These are phyloP conservation scores for Aspergillus unguis DNA, from an alignment of 2,329 filamentous ascomycete genomes.

Conservation along the genomic window DNA sequence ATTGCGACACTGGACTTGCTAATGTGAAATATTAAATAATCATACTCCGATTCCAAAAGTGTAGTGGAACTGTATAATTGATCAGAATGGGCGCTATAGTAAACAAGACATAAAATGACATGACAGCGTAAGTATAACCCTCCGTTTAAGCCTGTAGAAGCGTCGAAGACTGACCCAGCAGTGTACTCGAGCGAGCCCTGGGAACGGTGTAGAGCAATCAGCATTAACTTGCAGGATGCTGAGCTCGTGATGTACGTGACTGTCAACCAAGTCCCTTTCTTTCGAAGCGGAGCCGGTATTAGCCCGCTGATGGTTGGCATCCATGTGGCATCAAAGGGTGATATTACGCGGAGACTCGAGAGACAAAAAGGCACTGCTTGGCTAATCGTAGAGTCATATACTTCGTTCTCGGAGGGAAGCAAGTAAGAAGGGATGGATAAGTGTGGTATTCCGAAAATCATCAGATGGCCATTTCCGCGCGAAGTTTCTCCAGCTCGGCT, in stretches of 20 bases:
- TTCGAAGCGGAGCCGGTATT: too few species aligned
- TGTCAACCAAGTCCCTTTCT: neutral
- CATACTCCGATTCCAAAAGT: neutral
- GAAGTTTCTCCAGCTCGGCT: slow-evolving; percentile 85
- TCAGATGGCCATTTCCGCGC: slow-evolving; percentile 96
- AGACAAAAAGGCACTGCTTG: slow-evolving; percentile 3
- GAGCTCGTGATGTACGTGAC: neutral
- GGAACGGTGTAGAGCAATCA: too few species aligned
- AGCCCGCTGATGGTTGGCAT: neutral
- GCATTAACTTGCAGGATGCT: too few species aligned
- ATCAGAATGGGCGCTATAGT: neutral
- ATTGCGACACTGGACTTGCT: neutral
- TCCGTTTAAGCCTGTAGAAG: neutral
- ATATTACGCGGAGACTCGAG: neutral
- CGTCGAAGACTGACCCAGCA: too few species aligned
- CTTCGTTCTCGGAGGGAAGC: slow-evolving; percentile 10
- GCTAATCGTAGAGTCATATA: slow-evolving; percentile 5
- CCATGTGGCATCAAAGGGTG: neutral
- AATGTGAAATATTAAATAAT: neutral
- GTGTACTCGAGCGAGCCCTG: too few species aligned
- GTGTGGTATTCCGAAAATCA: slow-evolving; percentile 6
- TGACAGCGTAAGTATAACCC: neutral
- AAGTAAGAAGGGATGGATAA: neutral
- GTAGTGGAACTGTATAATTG: too few species aligned
- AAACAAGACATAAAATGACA: neutral